These are phyloP conservation scores for Canavalia ensiformis DNA, from an alignment of 306 rosid genomes.

Conservation along the genomic window DNA sequence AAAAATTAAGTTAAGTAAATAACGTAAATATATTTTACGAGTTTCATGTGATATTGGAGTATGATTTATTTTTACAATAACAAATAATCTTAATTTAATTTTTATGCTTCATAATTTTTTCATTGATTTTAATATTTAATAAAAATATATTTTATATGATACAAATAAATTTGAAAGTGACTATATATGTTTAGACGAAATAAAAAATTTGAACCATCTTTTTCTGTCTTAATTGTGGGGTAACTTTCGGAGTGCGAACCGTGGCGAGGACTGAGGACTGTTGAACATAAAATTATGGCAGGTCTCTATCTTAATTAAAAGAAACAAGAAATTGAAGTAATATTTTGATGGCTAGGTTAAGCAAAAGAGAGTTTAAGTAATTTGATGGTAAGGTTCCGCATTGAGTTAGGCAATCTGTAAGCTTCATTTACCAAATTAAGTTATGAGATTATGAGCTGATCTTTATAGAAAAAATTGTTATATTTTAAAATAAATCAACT, in stretches of 20 bases:
- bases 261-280: not conserved
- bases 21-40: too few species aligned
- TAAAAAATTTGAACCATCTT: not conserved
- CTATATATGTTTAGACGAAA: not conserved
- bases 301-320: not conserved
- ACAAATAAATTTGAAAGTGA: not conserved
- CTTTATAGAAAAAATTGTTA: not conserved
- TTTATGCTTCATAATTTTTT: too few species aligned
- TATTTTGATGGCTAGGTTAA: too few species aligned
- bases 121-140: too few species aligned
- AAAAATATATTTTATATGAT: not conserved
- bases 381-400: not conserved
- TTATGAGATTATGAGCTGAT: not conserved
- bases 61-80: too few species aligned
- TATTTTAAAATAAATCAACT: not conserved
- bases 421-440: slow-evolving; percentile 18
- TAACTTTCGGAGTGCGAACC: not conserved
- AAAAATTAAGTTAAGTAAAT: too few species aligned
- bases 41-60: too few species aligned
- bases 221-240: not conserved
- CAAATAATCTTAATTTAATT: too few species aligned
- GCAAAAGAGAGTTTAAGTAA: too few species aligned
- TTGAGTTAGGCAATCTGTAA: slow-evolving; percentile 2
- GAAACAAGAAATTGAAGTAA: not conserved
- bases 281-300: not conserved